phyloP scores from a whole-genome alignment of 106 monocot genomes.

The Agapanthus africanus region DNA sequence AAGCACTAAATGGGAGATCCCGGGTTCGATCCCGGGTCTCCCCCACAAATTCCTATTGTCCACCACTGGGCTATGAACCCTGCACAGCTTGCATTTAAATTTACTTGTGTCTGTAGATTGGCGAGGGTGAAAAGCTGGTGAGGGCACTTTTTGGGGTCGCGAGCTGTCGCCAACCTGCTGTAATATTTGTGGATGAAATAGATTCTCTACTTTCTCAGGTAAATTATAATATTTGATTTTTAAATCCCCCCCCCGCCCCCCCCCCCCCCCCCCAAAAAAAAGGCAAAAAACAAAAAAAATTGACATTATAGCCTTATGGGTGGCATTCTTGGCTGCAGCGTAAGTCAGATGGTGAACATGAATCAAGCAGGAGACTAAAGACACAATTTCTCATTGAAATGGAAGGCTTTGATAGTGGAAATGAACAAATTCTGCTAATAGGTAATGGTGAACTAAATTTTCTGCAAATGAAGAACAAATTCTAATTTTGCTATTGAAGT shows the following conservation, averaged over 20 bases:
- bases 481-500: neutral
- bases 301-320: no score
- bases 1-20: no score
- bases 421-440: constrained; percentile 90
- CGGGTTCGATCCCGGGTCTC: no score
- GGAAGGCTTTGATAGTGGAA: constrained; percentile 94
- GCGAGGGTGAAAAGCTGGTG: constrained; percentile 95
- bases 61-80: no score
- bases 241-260: neutral
- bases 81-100: neutral
- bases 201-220: constrained; percentile 95
- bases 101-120: constrained; percentile 52
- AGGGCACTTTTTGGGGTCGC: constrained; percentile 97
- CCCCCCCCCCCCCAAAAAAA: no score
- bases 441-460: no score
- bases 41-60: no score
- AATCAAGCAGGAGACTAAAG: constrained; percentile 89
- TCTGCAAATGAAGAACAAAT: neutral
- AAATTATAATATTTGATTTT: constrained; percentile 8
- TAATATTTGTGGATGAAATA: constrained; percentile 98
- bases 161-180: constrained; percentile 91
- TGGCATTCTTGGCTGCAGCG: constrained; percentile 42
- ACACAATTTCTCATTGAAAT: constrained; percentile 99
- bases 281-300: no score
- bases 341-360: constrained; percentile 97